Conservation (phyloP, 208 protist species). For the Wallacemonas collosoma region DNA sequence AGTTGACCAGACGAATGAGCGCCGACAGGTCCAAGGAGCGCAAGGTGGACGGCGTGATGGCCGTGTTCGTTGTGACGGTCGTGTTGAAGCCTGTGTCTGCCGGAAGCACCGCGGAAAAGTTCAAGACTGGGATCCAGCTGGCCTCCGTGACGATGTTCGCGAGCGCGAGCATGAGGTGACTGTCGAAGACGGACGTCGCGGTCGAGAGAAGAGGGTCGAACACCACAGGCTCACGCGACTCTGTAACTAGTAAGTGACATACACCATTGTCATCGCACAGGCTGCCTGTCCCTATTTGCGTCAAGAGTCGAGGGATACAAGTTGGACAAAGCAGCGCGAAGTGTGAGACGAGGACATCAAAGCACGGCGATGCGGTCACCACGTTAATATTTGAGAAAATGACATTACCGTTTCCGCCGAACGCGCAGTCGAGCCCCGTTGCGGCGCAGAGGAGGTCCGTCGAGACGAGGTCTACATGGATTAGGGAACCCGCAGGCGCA, state of each 20-base stretch:
- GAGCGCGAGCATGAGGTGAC: neutral
- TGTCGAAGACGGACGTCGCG: constrained; percentile 5
- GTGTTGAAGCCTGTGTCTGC: constrained; percentile 5
- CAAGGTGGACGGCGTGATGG: neutral
- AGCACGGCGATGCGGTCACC: neutral
- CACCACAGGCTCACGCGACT: neutral
- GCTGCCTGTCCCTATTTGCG: neutral
- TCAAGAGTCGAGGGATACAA: neutral
- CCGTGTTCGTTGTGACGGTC: neutral
- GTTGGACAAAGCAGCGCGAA: neutral
- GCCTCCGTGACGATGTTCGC: constrained; percentile 4
- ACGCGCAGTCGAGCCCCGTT: neutral
- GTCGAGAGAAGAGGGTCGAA: neutral
- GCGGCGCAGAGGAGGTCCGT: neutral
- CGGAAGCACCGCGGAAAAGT: neutral
- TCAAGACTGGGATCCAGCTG: neutral
- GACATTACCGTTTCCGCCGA: neutral
- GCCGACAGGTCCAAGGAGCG: constrained; percentile 2
- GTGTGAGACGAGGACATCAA: constrained; percentile 2
- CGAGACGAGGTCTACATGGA: neutral
- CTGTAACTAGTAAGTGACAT: neutral
- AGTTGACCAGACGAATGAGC: neutral
- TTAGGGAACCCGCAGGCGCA: neutral
- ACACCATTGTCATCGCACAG: neutral
- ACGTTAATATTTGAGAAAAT: neutral